Conservation (phyloP, 164 flowering plant genomes). For the Macadamia tetraphylla region DNA sequence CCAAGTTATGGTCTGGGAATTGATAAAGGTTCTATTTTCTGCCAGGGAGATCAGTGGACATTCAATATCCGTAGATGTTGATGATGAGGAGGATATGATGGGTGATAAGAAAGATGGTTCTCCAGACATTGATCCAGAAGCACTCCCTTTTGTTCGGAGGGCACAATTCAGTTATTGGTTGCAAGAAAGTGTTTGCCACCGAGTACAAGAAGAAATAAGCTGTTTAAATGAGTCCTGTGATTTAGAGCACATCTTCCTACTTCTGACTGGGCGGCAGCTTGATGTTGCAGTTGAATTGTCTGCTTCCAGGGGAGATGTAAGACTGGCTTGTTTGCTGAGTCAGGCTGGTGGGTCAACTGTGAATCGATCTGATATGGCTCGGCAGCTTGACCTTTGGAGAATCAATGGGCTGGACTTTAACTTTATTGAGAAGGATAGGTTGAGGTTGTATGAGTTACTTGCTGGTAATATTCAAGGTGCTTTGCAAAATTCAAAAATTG, state of each 20-base stretch:
- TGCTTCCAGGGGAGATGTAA: constrained; percentile 81
- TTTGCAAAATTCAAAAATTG: constrained; percentile 45
- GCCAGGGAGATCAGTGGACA: constrained; percentile 38
- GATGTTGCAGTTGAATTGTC: constrained; percentile 87
- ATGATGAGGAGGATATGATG: constrained; percentile 80
- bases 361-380: constrained; percentile 66
- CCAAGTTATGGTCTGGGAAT: constrained; percentile 91
- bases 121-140: constrained; percentile 60
- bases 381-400: constrained; percentile 81
- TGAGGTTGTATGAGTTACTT: constrained; percentile 78
- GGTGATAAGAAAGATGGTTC: constrained; percentile 57
- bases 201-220: constrained; percentile 80
- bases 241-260: constrained; percentile 65
- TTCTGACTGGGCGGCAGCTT: constrained; percentile 78
- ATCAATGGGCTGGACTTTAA: constrained; percentile 79
- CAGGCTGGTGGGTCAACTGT: constrained; percentile 90
- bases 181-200: constrained; percentile 89
- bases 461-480: constrained; percentile 77
- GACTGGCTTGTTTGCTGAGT: constrained; percentile 88
- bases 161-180: constrained; percentile 96
- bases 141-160: constrained; percentile 78
- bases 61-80: constrained; percentile 38
- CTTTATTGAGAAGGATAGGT: constrained; percentile 76
- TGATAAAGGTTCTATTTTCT: constrained; percentile 88
- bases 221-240: constrained; percentile 53